Percentiles rank a stretch among this genome's conserved stretches.
phyloP scores from a whole-genome alignment of 2,329 filamentous ascomycete genomes.

The Eutypa lata region DNA sequence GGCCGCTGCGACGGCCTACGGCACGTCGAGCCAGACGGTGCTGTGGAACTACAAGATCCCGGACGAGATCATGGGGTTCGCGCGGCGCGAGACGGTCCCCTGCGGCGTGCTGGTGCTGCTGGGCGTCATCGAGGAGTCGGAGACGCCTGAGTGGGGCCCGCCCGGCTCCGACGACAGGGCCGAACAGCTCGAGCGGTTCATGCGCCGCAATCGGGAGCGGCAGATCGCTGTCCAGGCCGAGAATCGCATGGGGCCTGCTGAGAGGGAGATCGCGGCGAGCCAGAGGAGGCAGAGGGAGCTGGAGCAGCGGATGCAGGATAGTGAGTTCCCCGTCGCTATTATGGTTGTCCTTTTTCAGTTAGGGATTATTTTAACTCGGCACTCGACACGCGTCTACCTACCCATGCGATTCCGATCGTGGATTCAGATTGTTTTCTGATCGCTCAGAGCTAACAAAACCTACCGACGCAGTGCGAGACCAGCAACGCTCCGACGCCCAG shows the following conservation, averaged over 20 bases:
- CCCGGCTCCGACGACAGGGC: too few relatives aligned
- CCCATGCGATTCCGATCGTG: too few relatives aligned
- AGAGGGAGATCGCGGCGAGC: conserved; percentile 38
- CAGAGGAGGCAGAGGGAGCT: conserved; percentile 40
- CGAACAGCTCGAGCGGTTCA: conserved; percentile 31
- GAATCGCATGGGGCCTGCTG: conserved; percentile 37
- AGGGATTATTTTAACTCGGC: too few relatives aligned
- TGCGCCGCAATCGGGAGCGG: conserved; percentile 37
- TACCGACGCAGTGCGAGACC: conserved; percentile 37
- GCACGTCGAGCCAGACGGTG: conserved; percentile 51
- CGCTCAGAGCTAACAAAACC: neutral
- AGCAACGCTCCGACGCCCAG: conserved; percentile 34
- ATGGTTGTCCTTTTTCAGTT: too few relatives aligned
- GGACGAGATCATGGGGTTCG: conserved; percentile 46
- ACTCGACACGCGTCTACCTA: too few relatives aligned
- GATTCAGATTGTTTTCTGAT: too few relatives aligned
- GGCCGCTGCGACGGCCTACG: conserved; percentile 52
- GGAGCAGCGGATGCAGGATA: conserved; percentile 43
- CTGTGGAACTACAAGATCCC: conserved; percentile 61
- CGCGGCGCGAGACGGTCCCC: conserved; percentile 51
- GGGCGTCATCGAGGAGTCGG: conserved; percentile 43
- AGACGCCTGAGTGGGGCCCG: conserved; percentile 52
- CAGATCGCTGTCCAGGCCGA: conserved; percentile 41
- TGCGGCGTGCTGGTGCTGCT: conserved; percentile 59
- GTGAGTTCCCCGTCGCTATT: too few relatives aligned